Evolutionary conservation across 2,329 filamentous ascomycete genomes (phyloP), one percentile per base, ranked within the genome.

Genomic region (Ampelomyces quisqualis): DNA sequence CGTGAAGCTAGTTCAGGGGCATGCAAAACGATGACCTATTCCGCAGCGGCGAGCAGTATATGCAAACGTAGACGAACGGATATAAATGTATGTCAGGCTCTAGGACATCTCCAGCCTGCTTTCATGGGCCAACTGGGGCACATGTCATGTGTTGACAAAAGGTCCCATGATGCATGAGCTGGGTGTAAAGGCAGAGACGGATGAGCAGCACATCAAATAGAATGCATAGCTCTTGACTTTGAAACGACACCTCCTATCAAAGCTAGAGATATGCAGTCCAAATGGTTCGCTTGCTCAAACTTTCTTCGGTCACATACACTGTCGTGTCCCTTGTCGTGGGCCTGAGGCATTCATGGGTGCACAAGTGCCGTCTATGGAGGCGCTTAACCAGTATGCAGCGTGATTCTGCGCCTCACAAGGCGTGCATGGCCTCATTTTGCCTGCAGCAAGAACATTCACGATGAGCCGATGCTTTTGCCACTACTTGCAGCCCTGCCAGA

Each of bases 181-280:
- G 10, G 22, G 3, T 18, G n/a, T 10, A 11, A 14, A 27, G 9
- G 21, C 18, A 21, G 9, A 38, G 26, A 14, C 22, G 24, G 18
- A 29, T 19, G 17, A 15, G 14, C 7, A 38, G 15, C n/a, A 22
- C 27, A 23, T 32, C 35, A 18, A 30, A 30, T 19, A 30, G 29
- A 21, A 41, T 20, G 38, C 34, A 41, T n/a, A 41, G 21, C 33
- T 14, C 32, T 41, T 19, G 24, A 27, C 37, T 41, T 30, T 34
- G 42, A 45, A 37, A 34, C 20, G 7, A 37, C 22, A 1, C 19
- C 32, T 26, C 42, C 15, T 41, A 35, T 38, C 33, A 41, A 45
- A 45, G 38, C 33, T 26, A 27, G 20, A 23, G 14, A 27, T 19
- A 24, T 18, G 24, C 31, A 31, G n/a, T 11, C 13, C 19, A 8